Evolutionary conservation across 345 rosid species (phyloP), one percentile per base, ranked within the genome.

Genomic region (Populus davidiana): DNA sequence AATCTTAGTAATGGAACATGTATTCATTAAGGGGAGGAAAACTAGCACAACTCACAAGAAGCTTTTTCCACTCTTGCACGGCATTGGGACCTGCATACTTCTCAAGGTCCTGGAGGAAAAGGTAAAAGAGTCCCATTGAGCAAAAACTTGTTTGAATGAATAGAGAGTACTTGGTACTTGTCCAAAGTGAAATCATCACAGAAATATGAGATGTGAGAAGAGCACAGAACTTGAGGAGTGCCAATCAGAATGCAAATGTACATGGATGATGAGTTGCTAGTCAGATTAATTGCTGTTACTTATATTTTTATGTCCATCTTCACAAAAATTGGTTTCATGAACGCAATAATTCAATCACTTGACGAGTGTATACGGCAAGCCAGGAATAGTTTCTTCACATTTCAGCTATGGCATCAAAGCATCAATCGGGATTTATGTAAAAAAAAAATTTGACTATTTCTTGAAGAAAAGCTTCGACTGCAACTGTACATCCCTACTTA

Each of bases 21-120:
- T n/a, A 59, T 20, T 20, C 27, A 23, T 59, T 67, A 8, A 23
- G 31, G 18, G 66, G 75, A 67, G 70, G 11, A 38, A 21, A 81
- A n/a, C 11, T 25, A 50, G 7, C 6, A 52, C 63, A 49, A 83
- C 94, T 77, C 80, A 89, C 99, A 79, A 94, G 91, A 80, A 93
- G 98, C 82, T 88, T 94, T 81, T 86, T 85, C 99, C 99, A 94
- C 61, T 94, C 99, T 52, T 83, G 83, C 73, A 89, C 91, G 1
- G 99, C 94, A 78, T 83, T 85, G 38, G 69, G 89, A n/a, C 99
- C 85, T 1, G 95, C 99, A 87, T 91, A 89, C 86, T 80, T 86
- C 86, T 88, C 89, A 52, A 94, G 97, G 85, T 93, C 98, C 99
- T 94, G 86, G 69, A 79, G 64, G 77, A 63, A 78, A 64, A 47